Percentiles rank a stretch among this genome's conserved stretches.
These are phyloP conservation scores for Carex sylvatica DNA, from an alignment of 202 grass and related monocot genomes.

Conservation along the genomic window DNA sequence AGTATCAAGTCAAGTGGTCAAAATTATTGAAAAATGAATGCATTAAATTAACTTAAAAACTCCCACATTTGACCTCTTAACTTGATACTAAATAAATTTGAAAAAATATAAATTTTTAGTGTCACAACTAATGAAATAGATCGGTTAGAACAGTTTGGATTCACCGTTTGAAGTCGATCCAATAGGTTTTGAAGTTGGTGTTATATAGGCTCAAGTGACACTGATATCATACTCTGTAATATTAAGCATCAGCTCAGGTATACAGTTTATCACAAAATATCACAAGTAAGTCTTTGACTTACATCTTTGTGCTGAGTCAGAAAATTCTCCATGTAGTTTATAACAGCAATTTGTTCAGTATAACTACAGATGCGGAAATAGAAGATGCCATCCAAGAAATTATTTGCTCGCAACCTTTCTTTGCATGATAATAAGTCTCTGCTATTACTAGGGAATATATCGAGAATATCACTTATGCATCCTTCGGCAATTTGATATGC, in stretches of 20 bases:
- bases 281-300: slow-evolving; percentile 34
- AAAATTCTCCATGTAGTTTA: slow-evolving; percentile 92
- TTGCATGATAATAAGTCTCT: slow-evolving; percentile 41
- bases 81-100: no score
- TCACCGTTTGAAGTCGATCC: no score
- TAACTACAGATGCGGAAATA: slow-evolving; percentile 97
- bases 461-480: slow-evolving; percentile 63
- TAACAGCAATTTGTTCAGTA: slow-evolving; percentile 89
- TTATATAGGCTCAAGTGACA: no score
- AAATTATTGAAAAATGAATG: no score
- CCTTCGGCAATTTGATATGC: slow-evolving; percentile 91
- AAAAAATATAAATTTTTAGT: no score
- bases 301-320: slow-evolving; percentile 77
- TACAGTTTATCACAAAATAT: slow-evolving; percentile 15
- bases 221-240: no score
- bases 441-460: slow-evolving; percentile 38
- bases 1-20: no score
- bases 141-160: no score
- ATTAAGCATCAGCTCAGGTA: background rate
- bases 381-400: slow-evolving; percentile 74
- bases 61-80: no score
- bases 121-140: no score
- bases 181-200: no score
- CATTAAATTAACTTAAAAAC: no score
- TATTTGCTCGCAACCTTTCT: slow-evolving; percentile 58